Evolutionary conservation across 2,329 filamentous ascomycete genomes (phyloP), one percentile per base, ranked within the genome.

Genomic region (Alternaria triticina): DNA sequence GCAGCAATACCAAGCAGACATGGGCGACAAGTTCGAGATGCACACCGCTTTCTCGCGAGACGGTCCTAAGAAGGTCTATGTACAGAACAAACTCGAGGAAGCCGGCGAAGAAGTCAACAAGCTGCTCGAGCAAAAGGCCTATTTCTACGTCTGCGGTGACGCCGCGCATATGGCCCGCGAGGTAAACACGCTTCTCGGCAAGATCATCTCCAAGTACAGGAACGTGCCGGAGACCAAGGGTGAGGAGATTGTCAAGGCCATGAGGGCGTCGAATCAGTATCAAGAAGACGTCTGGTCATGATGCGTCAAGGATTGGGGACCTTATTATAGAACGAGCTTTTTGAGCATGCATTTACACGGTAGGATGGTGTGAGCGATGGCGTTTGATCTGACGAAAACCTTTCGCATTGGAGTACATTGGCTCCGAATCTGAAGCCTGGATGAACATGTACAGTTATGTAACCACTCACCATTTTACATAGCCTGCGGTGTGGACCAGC

Each of bases 81-180:
- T 99, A 22, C 96, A 99, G 83, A 94, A 99, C 82, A 88, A 92
- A 66, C 86, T 99, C 64, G 91, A 92, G 82, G 93, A 98, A 81
- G 86, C 90, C 54, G 90, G 92, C 62, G 87, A 92, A 74, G 89
- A 97, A 74, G 87, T 99, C 82, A 95, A 97, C 82, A 90, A 95
- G 69, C 88, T 99, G 1, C 86, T 99, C 10, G 86, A 91, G 81
- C 92, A 94, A 80, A 90, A 90, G 77, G 96, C 93, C 6, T 97
- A 96, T 82, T 94, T 99, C 80, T 99, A 99, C 80, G 95, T 99
- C 62, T 99, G 96, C 75, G 96, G 96, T 83, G 96, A 99, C 78
- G 96, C 96, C 1, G 92, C 96, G 60, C 94, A 97, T 84, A 97
- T 97, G 94, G 94, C 94, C 50, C 90, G 94, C 61, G 94, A 97